phyloP scores from a whole-genome alignment of 176 grass and related monocot genomes.

The Tillandsia fasciculata region DNA sequence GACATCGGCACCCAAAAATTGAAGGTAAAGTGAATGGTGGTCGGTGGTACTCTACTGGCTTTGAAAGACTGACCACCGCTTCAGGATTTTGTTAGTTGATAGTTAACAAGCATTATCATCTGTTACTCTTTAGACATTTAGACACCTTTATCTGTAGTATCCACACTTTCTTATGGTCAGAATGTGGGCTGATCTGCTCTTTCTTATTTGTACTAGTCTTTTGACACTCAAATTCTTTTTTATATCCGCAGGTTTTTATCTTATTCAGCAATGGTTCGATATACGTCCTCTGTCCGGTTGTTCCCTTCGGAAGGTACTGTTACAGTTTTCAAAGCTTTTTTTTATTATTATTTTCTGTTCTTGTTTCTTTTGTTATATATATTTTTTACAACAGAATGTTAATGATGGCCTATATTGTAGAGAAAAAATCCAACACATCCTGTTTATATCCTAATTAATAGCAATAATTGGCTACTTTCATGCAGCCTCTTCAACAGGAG shows the following conservation, averaged over 20 bases:
- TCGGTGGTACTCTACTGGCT: too few relatives aligned
- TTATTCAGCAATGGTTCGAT: conserved; percentile 89
- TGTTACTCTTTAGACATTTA: too few relatives aligned
- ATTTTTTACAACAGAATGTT: not conserved
- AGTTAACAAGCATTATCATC: too few relatives aligned
- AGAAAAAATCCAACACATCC: not conserved
- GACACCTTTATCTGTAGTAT: not conserved
- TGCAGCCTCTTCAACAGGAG: conserved; percentile 55
- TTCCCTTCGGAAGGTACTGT: conserved; percentile 94
- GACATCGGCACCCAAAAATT: too few relatives aligned
- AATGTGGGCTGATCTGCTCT: not conserved
- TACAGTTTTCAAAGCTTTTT: not conserved
- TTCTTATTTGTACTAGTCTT: not conserved
- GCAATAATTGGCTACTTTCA: conserved; percentile 14
- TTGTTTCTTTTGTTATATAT: not conserved
- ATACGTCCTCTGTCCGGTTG: conserved; percentile 81
- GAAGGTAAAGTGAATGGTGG: too few relatives aligned
- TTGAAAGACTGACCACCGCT: too few relatives aligned
- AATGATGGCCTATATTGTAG: too few relatives aligned
- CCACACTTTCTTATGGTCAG: not conserved
- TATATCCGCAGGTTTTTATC: conserved; percentile 62
- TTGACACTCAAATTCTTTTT: not conserved
- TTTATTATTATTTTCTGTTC: conserved; percentile 2
- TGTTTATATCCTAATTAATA: conserved; percentile 12
- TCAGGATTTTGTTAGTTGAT: too few relatives aligned